phyloP scores from a whole-genome alignment of 768 basidiomycete genomes.

The Suillus subaureus region DNA sequence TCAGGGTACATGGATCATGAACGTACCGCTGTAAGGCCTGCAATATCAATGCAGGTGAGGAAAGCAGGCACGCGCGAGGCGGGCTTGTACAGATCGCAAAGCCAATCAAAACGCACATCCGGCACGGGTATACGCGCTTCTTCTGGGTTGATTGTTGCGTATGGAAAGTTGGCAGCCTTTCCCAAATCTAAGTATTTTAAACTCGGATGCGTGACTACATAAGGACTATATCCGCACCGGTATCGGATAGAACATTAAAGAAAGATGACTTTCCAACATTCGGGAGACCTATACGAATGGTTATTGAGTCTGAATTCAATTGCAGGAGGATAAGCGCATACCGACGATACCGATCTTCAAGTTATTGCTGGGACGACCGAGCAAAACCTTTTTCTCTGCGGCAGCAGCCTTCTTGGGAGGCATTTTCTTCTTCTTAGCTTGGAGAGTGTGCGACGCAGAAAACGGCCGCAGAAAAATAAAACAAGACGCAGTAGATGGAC shows the following conservation, averaged over 20 bases:
- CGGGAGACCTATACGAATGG: slow-evolving; percentile 64
- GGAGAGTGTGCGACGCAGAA: slow-evolving; percentile 39
- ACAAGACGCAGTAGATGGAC: slow-evolving; percentile 17
- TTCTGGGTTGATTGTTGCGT: slow-evolving; percentile 92
- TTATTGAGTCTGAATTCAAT: neutral
- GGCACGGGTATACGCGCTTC: slow-evolving; percentile 96
- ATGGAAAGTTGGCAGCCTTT: slow-evolving; percentile 97
- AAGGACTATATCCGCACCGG: slow-evolving; percentile 52
- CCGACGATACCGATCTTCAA: slow-evolving; percentile 99
- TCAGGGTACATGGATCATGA: slow-evolving; percentile 1
- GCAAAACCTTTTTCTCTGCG: slow-evolving; percentile 81
- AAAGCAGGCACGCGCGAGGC: slow-evolving; percentile 86
- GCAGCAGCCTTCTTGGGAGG: slow-evolving; percentile 84
- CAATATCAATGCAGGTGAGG: slow-evolving; percentile 98
- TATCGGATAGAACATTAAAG: slow-evolving; percentile 94
- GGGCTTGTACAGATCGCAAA: slow-evolving; percentile 90
- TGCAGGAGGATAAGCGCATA: slow-evolving; percentile 45
- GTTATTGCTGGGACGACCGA: slow-evolving; percentile 95
- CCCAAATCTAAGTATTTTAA: slow-evolving; percentile 64
- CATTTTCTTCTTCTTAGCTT: slow-evolving; percentile 75
- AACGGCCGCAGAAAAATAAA: slow-evolving; percentile 27
- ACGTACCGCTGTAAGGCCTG: slow-evolving; percentile 90
- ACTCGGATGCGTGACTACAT: neutral
- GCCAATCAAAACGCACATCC: slow-evolving; percentile 93
- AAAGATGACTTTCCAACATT: slow-evolving; percentile 99